These are phyloP conservation scores for Rhodamnia argentea DNA, from an alignment of 345 rosid species.

Conservation along the genomic window DNA sequence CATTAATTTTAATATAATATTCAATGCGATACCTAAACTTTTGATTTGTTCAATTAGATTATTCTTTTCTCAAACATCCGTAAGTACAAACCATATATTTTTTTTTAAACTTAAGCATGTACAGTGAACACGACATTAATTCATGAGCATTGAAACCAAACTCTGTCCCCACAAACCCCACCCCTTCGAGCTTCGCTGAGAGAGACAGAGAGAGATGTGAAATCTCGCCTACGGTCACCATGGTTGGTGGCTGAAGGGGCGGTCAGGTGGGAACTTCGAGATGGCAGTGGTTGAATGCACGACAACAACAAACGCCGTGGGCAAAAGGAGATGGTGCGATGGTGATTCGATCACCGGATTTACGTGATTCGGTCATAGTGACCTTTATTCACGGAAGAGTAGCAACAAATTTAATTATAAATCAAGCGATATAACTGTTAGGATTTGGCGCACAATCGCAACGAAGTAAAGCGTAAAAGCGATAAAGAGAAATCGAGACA, in stretches of 20 bases:
- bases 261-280: background rate
- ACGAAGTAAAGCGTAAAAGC: too few relatives aligned
- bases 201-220: background rate
- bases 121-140: background rate
- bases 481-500: too few relatives aligned
- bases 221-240: background rate
- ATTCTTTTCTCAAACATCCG: background rate
- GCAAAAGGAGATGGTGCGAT: background rate
- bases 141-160: accelerated
- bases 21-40: too few relatives aligned
- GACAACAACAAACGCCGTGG: background rate
- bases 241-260: background rate
- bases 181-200: background rate
- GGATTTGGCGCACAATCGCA: too few relatives aligned
- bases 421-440: too few relatives aligned
- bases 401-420: too few relatives aligned
- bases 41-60: background rate
- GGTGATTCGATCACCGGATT: background rate
- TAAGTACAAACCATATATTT: background rate
- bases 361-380: too few relatives aligned
- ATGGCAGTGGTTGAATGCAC: background rate
- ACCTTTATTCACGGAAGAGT: too few relatives aligned
- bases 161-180: background rate
- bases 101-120: background rate
- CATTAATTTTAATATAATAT: too few relatives aligned